Percentiles rank a stretch among this genome's conserved stretches.
These are phyloP conservation scores for Cystoderma amianthinum DNA, from an alignment of 768 basidiomycete species.

Conservation along the genomic window DNA sequence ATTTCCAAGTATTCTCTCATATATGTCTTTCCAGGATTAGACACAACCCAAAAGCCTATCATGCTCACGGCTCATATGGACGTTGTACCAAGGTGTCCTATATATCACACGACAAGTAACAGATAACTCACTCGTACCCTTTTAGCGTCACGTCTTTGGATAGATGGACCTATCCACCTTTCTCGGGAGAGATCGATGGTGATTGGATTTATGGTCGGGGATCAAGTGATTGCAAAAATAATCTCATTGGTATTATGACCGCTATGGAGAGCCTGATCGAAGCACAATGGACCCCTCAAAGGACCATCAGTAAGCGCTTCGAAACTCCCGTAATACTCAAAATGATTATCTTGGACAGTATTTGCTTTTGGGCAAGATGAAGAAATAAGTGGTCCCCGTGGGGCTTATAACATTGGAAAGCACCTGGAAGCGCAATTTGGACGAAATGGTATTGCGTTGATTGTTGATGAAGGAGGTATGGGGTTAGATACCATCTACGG, in stretches of 20 bases:
- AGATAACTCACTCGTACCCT: too few species aligned
- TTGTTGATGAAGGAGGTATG: conserved; percentile 25
- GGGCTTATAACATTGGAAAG: conserved; percentile 17
- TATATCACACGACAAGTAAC: too few species aligned
- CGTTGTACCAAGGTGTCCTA: conserved; percentile 15
- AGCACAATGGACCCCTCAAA: conserved; percentile 14
- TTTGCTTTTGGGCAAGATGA: conserved; percentile 26
- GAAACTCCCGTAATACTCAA: too few species aligned
- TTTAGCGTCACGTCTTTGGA: conserved; percentile 17
- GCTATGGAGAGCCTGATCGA: conserved; percentile 19
- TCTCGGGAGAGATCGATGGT: conserved; percentile 16
- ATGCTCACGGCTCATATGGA: conserved; percentile 22
- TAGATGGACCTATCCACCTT: conserved; percentile 21
- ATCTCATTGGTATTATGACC: conserved; percentile 21
- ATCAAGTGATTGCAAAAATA: conserved; percentile 22
- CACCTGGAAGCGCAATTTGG: conserved; percentile 16
- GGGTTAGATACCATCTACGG: conserved; percentile 15
- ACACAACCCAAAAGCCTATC: conserved; percentile 14
- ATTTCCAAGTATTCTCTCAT: conserved; percentile 18
- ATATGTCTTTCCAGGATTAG: conserved; percentile 15
- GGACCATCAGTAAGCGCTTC: conserved; percentile 14
- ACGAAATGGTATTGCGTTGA: conserved; percentile 20
- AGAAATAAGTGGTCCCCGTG: conserved; percentile 22
- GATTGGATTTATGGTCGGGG: conserved; percentile 24
- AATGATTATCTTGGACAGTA: conserved; percentile 7